phyloP scores from a whole-genome alignment of 129 eudicot genomes.

The Ambrosia trifida region DNA sequence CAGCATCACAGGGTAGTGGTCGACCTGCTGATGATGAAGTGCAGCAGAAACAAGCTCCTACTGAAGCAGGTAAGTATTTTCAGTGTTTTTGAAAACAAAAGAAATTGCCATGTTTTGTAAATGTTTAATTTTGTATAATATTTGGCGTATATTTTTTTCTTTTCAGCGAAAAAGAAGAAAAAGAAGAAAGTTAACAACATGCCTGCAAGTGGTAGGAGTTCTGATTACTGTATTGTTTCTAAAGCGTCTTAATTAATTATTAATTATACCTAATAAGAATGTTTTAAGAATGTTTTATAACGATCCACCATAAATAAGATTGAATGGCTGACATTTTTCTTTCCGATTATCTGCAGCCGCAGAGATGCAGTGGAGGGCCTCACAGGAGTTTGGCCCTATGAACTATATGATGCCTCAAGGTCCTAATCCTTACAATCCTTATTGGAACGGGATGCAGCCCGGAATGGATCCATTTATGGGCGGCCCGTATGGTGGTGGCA shows the following conservation, averaged over 20 bases:
- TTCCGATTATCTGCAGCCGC: slow-evolving; percentile 45
- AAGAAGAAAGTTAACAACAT: slow-evolving; percentile 67
- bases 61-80: slow-evolving; percentile 61
- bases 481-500: slow-evolving; percentile 62
- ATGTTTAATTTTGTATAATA: neutral
- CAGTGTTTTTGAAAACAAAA: neutral
- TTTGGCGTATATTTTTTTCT: slow-evolving; percentile 8
- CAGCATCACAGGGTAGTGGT: slow-evolving; percentile 75
- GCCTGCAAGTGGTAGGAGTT: slow-evolving; percentile 58
- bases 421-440: slow-evolving; percentile 69
- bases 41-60: slow-evolving; percentile 62
- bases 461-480: slow-evolving; percentile 64
- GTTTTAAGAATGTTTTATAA: neutral
- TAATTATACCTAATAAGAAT: neutral
- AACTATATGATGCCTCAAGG: slow-evolving; percentile 83
- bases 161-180: slow-evolving; percentile 87
- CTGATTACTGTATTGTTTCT: neutral
- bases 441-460: slow-evolving; percentile 72
- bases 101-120: neutral
- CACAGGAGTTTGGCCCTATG: slow-evolving; percentile 69
- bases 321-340: neutral
- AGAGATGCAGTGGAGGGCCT: slow-evolving; percentile 86
- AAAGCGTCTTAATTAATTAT: neutral
- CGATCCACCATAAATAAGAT: neutral
- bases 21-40: slow-evolving; percentile 72